Percentiles rank a stretch among this genome's conserved stretches.
These are phyloP conservation scores for Nicotiana otophora DNA, from an alignment of 257 asterid genomes.

Conservation along the genomic window DNA sequence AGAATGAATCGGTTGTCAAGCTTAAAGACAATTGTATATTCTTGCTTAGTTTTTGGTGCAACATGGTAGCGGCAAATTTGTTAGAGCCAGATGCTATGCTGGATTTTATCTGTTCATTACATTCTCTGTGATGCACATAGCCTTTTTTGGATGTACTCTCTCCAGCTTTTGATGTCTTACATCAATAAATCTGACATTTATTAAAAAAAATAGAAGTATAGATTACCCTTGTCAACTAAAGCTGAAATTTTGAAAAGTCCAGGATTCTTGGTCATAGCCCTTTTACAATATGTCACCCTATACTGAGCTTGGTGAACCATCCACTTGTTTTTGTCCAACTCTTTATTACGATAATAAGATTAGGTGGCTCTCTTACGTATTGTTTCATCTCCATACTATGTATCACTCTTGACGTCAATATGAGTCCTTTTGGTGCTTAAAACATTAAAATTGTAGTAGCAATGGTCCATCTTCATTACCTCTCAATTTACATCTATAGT, in stretches of 20 bases:
- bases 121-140: too few species aligned
- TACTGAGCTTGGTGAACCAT: not conserved
- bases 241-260: not conserved
- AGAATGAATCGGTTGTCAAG: too few species aligned
- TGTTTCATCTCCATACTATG: not conserved
- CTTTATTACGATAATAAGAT: not conserved
- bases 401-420: not conserved
- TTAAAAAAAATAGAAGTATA: not conserved
- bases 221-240: not conserved
- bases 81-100: too few species aligned
- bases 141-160: too few species aligned
- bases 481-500: not conserved
- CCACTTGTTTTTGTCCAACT: not conserved
- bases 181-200: too few species aligned
- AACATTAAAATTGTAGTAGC: not conserved
- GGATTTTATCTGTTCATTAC: too few species aligned
- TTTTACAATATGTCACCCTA: not conserved
- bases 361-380: not conserved
- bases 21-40: too few species aligned
- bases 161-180: too few species aligned
- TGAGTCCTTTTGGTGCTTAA: not conserved
- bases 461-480: not conserved
- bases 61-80: too few species aligned
- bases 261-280: not conserved
- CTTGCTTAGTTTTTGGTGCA: too few species aligned